Evolutionary conservation across 108 stramenopile genomes (phyloP).

Genomic region (Pseudonitzschia pungens): DNA sequence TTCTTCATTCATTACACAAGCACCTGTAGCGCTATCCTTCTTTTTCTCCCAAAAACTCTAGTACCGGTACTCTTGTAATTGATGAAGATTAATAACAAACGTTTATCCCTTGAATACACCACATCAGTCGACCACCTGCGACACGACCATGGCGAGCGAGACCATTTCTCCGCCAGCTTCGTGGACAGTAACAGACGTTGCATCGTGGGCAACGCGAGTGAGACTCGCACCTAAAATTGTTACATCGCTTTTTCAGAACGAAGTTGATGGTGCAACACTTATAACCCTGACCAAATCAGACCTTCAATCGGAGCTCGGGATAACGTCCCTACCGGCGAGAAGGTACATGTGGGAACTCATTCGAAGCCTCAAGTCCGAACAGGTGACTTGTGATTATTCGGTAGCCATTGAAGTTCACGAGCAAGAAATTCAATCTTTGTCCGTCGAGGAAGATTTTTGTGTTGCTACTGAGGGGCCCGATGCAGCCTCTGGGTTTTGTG

Average conservation of each 20-base stretch:
- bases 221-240: slow-evolving; percentile 28
- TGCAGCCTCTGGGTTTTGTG: neutral
- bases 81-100: too few relatives aligned
- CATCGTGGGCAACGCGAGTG: slow-evolving; percentile 37
- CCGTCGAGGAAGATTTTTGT: neutral
- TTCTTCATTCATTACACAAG: too few relatives aligned
- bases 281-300: slow-evolving; percentile 44
- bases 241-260: slow-evolving; percentile 25
- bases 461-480: neutral
- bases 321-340: slow-evolving; percentile 42
- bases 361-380: slow-evolving; percentile 25
- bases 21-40: too few relatives aligned
- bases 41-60: too few relatives aligned
- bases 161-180: slow-evolving; percentile 3
- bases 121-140: neutral
- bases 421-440: slow-evolving; percentile 38
- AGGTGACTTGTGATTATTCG: too few relatives aligned
- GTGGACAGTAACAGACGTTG: slow-evolving; percentile 41
- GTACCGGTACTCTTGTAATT: too few relatives aligned
- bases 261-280: slow-evolving; percentile 56
- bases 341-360: slow-evolving; percentile 53
- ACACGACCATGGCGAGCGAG: neutral
- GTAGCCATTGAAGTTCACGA: slow-evolving; percentile 35
- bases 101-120: too few relatives aligned
- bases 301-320: slow-evolving; percentile 43